Conservation (phyloP, 2,329 filamentous ascomycete genomes). For the Hymenotorrendiella dingleyae region DNA sequence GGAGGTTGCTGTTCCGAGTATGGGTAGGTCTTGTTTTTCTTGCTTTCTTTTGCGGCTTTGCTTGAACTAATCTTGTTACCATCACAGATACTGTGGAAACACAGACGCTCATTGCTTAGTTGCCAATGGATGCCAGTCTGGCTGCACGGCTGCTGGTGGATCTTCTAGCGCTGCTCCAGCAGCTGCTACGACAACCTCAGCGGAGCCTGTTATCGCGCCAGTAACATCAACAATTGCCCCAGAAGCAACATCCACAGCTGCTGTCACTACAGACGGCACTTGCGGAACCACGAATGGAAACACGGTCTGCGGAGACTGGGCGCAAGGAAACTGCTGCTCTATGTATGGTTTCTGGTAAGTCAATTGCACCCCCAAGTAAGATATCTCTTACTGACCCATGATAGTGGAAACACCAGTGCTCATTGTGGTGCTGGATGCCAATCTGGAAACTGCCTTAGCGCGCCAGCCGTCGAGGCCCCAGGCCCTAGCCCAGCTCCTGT, state of each 20-base stretch:
- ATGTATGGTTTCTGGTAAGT: constrained; percentile 49
- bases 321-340: constrained; percentile 47
- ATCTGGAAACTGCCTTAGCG: constrained; percentile 44
- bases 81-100: constrained; percentile 25
- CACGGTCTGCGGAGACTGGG: constrained; percentile 47
- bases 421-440: constrained; percentile 53
- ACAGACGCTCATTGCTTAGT: constrained; percentile 17
- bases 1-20: constrained; percentile 15
- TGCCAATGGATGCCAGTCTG: constrained; percentile 27
- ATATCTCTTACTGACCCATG: constrained; percentile 9
- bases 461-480: constrained; percentile 31
- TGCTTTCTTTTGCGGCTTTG: not conserved
- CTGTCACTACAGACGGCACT: constrained; percentile 44
- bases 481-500: constrained; percentile 36
- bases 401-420: constrained; percentile 35
- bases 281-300: constrained; percentile 45
- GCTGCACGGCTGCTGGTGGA: constrained; percentile 16
- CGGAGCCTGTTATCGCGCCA: constrained; percentile 23
- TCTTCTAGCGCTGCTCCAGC: constrained; percentile 9
- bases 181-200: constrained; percentile 18
- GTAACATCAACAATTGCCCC: constrained; percentile 18
- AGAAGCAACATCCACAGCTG: constrained; percentile 27
- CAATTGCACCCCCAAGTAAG: not conserved
- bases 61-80: constrained; percentile 3
- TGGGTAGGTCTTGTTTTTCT: constrained; percentile 8